Evolutionary conservation across 2,329 filamentous ascomycete genomes (phyloP).

Genomic region (Tolypocladium nubicola): DNA sequence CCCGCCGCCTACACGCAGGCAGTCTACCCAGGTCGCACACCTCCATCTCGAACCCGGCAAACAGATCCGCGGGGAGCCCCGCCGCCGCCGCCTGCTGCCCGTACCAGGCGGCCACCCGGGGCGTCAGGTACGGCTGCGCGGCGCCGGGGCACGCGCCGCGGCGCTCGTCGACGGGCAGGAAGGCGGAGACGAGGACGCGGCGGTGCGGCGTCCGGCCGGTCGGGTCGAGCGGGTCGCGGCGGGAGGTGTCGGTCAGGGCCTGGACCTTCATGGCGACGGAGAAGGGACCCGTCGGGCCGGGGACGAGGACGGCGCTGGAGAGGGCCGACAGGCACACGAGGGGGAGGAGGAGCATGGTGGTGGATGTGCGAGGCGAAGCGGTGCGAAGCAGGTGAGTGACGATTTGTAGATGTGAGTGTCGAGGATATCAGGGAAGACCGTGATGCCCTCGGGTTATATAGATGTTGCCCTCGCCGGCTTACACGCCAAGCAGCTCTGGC

Average conservation of each 20-base stretch:
- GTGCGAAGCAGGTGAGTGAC: too few relatives aligned
- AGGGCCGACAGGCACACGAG: neutral
- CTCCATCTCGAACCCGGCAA: slow-evolving; percentile 14
- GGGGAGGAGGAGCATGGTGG: slow-evolving; percentile 4
- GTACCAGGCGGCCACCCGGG: slow-evolving; percentile 17
- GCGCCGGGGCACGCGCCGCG: slow-evolving; percentile 8
- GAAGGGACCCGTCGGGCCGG: slow-evolving; percentile 18
- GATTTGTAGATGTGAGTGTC: neutral
- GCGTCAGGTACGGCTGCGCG: slow-evolving; percentile 21
- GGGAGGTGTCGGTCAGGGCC: slow-evolving; percentile 17
- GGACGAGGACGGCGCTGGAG: slow-evolving; percentile 13
- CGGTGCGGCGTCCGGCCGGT: slow-evolving; percentile 12
- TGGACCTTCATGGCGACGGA: slow-evolving; percentile 14
- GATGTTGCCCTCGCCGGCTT: neutral
- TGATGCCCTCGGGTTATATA: neutral
- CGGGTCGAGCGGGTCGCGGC: slow-evolving; percentile 20
- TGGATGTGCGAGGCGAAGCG: neutral
- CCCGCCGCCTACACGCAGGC: neutral
- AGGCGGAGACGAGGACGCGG: slow-evolving; percentile 18
- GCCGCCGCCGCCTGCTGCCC: slow-evolving; percentile 12
- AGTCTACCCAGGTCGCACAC: slow-evolving; percentile 10
- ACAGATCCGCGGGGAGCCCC: slow-evolving; percentile 20
- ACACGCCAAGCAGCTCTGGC: neutral
- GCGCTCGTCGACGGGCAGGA: slow-evolving; percentile 15
- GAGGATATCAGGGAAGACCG: neutral